phyloP scores from a whole-genome alignment of 2,329 filamentous ascomycete genomes.

The Talaromyces pinophilus region DNA sequence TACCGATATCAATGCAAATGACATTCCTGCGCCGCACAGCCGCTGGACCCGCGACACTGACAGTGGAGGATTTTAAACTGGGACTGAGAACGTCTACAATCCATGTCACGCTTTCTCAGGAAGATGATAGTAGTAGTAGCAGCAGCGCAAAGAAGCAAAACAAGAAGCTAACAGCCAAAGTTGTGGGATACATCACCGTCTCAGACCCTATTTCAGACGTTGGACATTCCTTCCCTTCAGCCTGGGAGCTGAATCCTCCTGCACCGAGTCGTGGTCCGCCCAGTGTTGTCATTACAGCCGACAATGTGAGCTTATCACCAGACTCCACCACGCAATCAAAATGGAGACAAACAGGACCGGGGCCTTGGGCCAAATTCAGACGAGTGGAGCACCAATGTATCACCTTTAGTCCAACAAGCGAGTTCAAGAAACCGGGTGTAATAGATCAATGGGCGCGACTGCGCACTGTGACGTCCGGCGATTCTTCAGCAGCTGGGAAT shows the following conservation, averaged over 20 bases:
- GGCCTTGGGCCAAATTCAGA: conserved; percentile 40
- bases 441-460: conserved; percentile 70
- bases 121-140: conserved; percentile 29
- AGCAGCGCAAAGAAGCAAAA: conserved; percentile 24
- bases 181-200: conserved; percentile 66
- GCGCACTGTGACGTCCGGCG: conserved; percentile 41
- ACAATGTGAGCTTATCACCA: conserved; percentile 9
- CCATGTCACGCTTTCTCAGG: conserved; percentile 58
- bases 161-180: conserved; percentile 54
- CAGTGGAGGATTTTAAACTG: conserved; percentile 64
- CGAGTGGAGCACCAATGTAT: conserved; percentile 55
- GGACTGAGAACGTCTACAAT: conserved; percentile 64
- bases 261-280: conserved; percentile 38
- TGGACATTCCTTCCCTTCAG: conserved; percentile 59
- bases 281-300: conserved; percentile 27
- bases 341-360: conserved; percentile 14
- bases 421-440: conserved; percentile 26
- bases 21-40: conserved; percentile 67
- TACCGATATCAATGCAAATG: conserved; percentile 65
- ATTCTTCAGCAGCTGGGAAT: neutral
- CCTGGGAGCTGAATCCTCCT: conserved; percentile 54
- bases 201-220: conserved; percentile 61
- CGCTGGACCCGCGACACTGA: conserved; percentile 58
- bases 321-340: neutral
- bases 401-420: conserved; percentile 44